Percentiles rank a stretch among this genome's conserved stretches.
phyloP scores from a whole-genome alignment of 2,329 filamentous ascomycete genomes.

The Macrophomina tecta region DNA sequence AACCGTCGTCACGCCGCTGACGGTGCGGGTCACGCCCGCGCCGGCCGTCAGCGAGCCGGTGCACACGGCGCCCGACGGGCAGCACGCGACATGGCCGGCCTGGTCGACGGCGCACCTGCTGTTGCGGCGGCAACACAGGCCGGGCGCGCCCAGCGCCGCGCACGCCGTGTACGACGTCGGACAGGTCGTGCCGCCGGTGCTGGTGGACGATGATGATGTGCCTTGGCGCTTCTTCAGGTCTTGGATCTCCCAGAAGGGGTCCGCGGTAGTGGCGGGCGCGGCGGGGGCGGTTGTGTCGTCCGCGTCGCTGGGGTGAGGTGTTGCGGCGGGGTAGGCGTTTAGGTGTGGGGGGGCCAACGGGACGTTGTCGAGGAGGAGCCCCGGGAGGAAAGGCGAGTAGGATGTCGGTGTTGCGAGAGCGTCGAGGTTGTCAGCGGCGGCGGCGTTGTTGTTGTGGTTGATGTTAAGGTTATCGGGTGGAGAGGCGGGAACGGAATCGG shows the following conservation, averaged over 20 bases:
- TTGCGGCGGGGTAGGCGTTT: neutral
- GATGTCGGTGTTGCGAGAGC: neutral
- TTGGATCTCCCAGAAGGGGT: neutral
- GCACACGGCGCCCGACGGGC: conserved; percentile 62
- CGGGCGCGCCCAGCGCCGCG: conserved; percentile 56
- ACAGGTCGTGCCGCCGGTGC: conserved; percentile 49
- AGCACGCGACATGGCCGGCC: conserved; percentile 66
- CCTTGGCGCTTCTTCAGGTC: conserved; percentile 30
- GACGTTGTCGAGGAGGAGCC: conserved; percentile 16
- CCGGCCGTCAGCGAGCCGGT: conserved; percentile 57
- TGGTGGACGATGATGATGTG: neutral
- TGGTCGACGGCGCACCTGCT: conserved; percentile 63
- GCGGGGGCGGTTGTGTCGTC: neutral
- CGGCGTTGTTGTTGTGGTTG: neutral
- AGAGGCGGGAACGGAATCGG: neutral
- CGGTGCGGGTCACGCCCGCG: conserved; percentile 10
- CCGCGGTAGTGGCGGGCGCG: neutral
- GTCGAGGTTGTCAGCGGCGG: neutral
- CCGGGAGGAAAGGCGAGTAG: conserved; percentile 23
- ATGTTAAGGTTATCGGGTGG: conserved; percentile 17
- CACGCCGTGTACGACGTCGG: conserved; percentile 60
- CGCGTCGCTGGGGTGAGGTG: neutral
- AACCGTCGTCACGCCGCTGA: neutral
- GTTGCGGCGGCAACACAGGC: conserved; percentile 61
- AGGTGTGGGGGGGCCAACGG: neutral